These are phyloP conservation scores for Aspergillus brasiliensis DNA, from an alignment of 2,329 filamentous ascomycete genomes.

Conservation along the genomic window DNA sequence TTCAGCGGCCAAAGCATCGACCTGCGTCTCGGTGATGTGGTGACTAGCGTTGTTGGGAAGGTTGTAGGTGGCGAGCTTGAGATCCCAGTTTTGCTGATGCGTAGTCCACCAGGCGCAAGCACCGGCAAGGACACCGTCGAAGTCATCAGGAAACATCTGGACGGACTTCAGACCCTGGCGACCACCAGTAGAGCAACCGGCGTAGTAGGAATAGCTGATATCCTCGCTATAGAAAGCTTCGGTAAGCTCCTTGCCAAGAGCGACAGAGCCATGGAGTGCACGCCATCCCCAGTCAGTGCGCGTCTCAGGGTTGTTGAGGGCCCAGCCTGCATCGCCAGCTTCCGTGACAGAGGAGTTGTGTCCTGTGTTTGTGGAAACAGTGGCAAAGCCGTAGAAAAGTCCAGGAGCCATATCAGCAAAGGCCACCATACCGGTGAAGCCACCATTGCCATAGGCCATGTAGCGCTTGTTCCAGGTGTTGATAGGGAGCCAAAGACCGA, in stretches of 20 bases:
- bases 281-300: conserved; percentile 43
- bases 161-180: conserved; percentile 59
- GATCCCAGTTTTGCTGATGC: conserved; percentile 51
- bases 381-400: conserved; percentile 39
- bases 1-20: conserved; percentile 48
- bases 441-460: background rate
- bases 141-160: conserved; percentile 57
- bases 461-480: conserved; percentile 1
- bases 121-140: conserved; percentile 58
- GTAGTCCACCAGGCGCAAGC: conserved; percentile 55
- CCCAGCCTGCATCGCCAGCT: conserved; percentile 25
- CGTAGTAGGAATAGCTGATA: conserved; percentile 43
- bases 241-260: conserved; percentile 51
- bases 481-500: background rate
- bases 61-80: conserved; percentile 52
- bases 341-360: conserved; percentile 39
- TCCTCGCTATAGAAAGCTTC: conserved; percentile 51
- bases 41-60: conserved; percentile 48
- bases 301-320: conserved; percentile 32
- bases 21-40: conserved; percentile 46
- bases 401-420: background rate
- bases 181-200: conserved; percentile 63
- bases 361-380: conserved; percentile 50
- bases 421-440: background rate
- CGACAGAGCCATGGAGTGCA: conserved; percentile 53